These are phyloP conservation scores for Zygoascus flipseniorum DNA, from an alignment of 805 yeast species.

Conservation along the genomic window DNA sequence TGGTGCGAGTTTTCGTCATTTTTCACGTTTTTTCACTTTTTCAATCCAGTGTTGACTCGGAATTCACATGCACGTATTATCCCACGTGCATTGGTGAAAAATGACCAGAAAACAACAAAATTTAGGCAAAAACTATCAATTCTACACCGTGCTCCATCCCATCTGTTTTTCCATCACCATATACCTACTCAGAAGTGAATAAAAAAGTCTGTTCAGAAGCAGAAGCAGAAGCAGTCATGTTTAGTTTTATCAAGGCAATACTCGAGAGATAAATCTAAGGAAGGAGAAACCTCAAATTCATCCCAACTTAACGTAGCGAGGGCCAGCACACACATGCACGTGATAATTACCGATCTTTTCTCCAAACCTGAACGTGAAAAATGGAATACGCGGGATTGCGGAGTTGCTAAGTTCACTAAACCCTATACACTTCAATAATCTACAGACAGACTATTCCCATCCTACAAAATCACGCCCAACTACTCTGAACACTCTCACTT, in stretches of 20 bases:
- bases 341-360: background rate
- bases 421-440: background rate
- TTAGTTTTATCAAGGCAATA: conserved; percentile 10
- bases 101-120: background rate
- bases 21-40: background rate
- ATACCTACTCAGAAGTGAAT: conserved; percentile 50
- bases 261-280: background rate
- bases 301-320: background rate
- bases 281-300: background rate
- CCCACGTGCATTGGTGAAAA: background rate
- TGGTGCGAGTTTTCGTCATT: background rate
- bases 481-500: conserved; percentile 68
- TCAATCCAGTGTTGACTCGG: background rate
- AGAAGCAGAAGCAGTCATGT: conserved; percentile 25
- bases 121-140: background rate
- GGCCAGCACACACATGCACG: background rate
- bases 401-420: background rate
- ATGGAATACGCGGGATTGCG: no score
- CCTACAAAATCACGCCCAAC: conserved; percentile 66
- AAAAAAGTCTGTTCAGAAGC: conserved; percentile 36
- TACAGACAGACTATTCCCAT: conserved; percentile 38
- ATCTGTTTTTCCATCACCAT: background rate
- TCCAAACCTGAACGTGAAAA: no score
- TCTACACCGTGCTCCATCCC: background rate
- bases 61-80: background rate